Percentiles rank a stretch among this genome's conserved stretches.
These are phyloP conservation scores for Pichia rugopelliculosa DNA, from an alignment of 805 yeast genomes.

Conservation along the genomic window DNA sequence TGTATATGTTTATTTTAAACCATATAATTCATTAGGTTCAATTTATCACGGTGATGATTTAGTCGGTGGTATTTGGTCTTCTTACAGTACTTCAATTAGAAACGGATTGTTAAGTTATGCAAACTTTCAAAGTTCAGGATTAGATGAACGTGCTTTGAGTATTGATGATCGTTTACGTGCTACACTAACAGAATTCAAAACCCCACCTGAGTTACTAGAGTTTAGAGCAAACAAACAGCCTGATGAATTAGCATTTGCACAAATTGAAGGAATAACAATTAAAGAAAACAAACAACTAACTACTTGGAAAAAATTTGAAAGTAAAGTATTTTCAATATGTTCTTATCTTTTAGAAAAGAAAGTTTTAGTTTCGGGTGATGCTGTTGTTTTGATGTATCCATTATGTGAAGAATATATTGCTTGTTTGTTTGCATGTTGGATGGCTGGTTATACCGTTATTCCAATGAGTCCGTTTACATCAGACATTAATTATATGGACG, in stretches of 20 bases:
- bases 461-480: constrained; percentile 65
- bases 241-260: constrained; percentile 70
- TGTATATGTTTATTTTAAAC: constrained; percentile 72
- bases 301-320: constrained; percentile 75
- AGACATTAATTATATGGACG: constrained; percentile 50
- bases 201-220: constrained; percentile 66
- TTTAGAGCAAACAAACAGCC: constrained; percentile 69
- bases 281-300: constrained; percentile 38
- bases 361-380: constrained; percentile 56
- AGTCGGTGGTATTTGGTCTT: constrained; percentile 79
- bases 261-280: constrained; percentile 32
- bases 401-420: constrained; percentile 80
- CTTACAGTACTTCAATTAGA: constrained; percentile 62
- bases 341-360: constrained; percentile 62
- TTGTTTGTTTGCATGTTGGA: constrained; percentile 79
- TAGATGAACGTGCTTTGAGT: constrained; percentile 69
- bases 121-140: constrained; percentile 73
- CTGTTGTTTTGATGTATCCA: constrained; percentile 75
- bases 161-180: constrained; percentile 71
- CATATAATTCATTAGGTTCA: constrained; percentile 53
- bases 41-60: constrained; percentile 71
- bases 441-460: constrained; percentile 70
- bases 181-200: constrained; percentile 60
- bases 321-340: constrained; percentile 67
- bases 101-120: constrained; percentile 50